Conservation (phyloP, 2,329 filamentous ascomycete genomes). For the Boeremia exigua region DNA sequence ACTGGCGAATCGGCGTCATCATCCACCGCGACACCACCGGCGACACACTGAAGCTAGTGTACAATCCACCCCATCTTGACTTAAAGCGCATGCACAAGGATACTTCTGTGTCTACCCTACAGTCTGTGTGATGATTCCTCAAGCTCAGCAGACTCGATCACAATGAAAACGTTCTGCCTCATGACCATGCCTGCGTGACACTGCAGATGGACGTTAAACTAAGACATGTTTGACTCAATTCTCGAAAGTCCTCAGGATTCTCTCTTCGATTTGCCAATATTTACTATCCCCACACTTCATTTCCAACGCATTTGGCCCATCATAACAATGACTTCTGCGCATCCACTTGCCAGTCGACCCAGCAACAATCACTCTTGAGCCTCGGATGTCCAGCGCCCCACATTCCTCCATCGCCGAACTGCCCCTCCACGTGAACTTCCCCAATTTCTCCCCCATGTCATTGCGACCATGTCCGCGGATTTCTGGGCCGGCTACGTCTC, state of each 20-base stretch:
- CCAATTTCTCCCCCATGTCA: slow-evolving; percentile 7
- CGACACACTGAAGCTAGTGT: not conserved
- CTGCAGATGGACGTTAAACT: not conserved
- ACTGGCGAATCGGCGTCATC: slow-evolving; percentile 7
- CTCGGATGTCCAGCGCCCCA: slow-evolving; percentile 25
- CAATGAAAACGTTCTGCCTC: not conserved
- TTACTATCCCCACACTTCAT: not conserved
- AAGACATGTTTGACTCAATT: not conserved
- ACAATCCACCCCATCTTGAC: not conserved
- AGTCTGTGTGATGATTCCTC: too few relatives aligned
- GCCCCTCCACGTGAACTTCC: slow-evolving; percentile 18
- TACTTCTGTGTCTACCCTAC: too few relatives aligned
- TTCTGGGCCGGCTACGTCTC: slow-evolving; percentile 94
- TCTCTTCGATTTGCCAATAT: not conserved
- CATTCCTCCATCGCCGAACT: slow-evolving; percentile 18
- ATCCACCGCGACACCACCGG: not conserved
- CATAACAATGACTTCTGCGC: slow-evolving; percentile 10
- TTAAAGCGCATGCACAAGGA: too few relatives aligned
- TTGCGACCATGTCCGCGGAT: slow-evolving; percentile 74
- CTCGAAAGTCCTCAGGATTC: too few relatives aligned
- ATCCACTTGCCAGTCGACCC: slow-evolving; percentile 12
- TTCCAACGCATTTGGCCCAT: not conserved
- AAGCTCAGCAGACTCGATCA: too few relatives aligned
- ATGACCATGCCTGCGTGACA: not conserved
- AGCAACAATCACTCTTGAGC: slow-evolving; percentile 19